Percentiles rank a stretch among this genome's conserved stretches.
Conservation (phyloP, 495 filamentous ascomycete species). For the Niebla homalea region DNA sequence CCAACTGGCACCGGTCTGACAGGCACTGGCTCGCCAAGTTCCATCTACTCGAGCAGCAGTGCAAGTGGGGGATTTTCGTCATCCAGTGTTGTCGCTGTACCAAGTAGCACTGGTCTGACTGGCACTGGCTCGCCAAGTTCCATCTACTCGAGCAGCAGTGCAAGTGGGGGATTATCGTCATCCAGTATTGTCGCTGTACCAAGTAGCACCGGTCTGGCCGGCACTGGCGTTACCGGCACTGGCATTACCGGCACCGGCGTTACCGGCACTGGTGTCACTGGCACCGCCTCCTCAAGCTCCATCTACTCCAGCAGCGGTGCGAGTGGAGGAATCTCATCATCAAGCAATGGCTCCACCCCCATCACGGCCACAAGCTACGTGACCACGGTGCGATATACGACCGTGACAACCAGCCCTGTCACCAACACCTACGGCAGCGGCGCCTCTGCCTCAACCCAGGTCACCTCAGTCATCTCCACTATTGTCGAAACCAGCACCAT, state of each 20-base stretch:
- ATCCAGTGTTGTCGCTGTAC: not conserved
- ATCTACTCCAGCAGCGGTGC: conserved; percentile 4
- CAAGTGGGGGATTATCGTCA: conserved; percentile 1
- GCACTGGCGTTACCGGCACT: conserved; percentile 3
- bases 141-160: conserved; percentile 4
- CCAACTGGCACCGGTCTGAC: conserved; percentile 1
- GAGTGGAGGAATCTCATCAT: not conserved
- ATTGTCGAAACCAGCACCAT: conserved; percentile 7
- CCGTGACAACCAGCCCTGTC: conserved; percentile 14
- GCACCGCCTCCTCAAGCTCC: conserved; percentile 8
- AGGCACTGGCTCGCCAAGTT: conserved; percentile 11
- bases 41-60: conserved; percentile 6
- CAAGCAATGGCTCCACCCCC: not conserved
- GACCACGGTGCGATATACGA: conserved; percentile 9
- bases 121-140: conserved; percentile 1
- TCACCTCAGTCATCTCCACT: conserved; percentile 6
- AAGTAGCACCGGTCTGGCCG: no score
- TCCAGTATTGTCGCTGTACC: not conserved
- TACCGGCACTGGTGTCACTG: conserved; percentile 2
- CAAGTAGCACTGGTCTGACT: not conserved
- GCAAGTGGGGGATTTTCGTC: not conserved
- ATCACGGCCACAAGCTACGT: not conserved
- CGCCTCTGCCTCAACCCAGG: conserved; percentile 6
- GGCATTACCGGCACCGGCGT: conserved; percentile 6
- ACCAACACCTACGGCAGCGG: conserved; percentile 10